Evolutionary conservation across 148 eudicot genomes (phyloP).

Genomic region (Fagopyrum tataricum): DNA sequence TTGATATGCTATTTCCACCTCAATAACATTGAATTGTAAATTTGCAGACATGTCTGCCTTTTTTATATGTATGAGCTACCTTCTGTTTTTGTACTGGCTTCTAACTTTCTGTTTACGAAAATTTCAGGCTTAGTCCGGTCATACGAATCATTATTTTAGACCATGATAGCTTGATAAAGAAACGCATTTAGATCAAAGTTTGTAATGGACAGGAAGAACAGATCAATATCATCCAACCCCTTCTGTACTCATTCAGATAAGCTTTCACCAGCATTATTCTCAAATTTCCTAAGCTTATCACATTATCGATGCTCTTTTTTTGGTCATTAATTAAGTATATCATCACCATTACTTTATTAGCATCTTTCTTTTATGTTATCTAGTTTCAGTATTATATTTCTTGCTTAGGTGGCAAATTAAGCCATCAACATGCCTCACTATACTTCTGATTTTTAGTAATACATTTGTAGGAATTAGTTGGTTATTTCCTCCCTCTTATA

Average conservation of each 20-base stretch:
- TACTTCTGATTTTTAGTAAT: neutral
- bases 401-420: conserved; percentile 6
- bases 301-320: neutral
- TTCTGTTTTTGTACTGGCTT: neutral
- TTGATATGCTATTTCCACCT: conserved; percentile 4
- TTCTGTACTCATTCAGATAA: conserved; percentile 5
- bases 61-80: neutral
- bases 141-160: neutral
- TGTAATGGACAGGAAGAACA: neutral
- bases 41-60: neutral
- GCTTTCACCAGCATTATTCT: neutral
- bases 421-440: conserved; percentile 3
- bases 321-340: neutral
- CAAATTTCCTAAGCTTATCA: neutral
- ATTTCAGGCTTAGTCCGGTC: neutral
- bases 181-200: conserved; percentile 4
- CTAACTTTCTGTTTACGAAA: neutral
- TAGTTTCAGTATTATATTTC: conserved; percentile 6
- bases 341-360: neutral
- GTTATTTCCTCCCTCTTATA: neutral
- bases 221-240: neutral
- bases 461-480: neutral
- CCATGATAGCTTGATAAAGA: neutral
- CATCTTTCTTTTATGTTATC: neutral
- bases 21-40: neutral